A percentile compares a stretch with the other conserved stretches of the same genome.
Evolutionary conservation across 495 filamentous ascomycete species (phyloP).

Genomic region (Penicillium lagena): DNA sequence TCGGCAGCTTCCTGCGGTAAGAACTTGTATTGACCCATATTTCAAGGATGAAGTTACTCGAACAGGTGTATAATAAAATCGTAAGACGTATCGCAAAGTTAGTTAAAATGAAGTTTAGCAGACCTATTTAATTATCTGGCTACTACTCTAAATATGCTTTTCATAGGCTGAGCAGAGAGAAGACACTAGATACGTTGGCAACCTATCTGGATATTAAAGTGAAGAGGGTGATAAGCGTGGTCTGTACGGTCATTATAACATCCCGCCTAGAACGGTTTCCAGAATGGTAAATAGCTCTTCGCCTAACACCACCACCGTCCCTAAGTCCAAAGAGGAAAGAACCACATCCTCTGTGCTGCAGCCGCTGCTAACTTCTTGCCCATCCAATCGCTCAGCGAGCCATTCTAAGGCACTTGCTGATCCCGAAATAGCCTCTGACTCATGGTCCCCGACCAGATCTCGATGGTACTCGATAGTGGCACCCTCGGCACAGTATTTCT

Average conservation of each 20-base stretch:
- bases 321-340: constrained; percentile 1
- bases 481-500: constrained; percentile 24
- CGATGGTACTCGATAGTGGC: constrained; percentile 8
- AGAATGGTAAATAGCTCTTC: constrained; percentile 8
- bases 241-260: neutral
- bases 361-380: constrained; percentile 1
- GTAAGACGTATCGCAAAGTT: no score
- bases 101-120: no score
- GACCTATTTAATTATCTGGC: no score
- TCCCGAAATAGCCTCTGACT: constrained; percentile 2
- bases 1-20: no score
- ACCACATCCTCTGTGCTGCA: constrained; percentile 9
- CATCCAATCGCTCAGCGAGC: constrained; percentile 5
- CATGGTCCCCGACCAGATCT: constrained; percentile 5
- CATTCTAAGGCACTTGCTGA: constrained; percentile 5
- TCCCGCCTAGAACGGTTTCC: constrained; percentile 3
- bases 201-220: no score
- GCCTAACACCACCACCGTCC: constrained; percentile 1
- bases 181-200: no score
- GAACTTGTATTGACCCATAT: no score
- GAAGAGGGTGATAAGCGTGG: no score
- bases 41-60: no score
- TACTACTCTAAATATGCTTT: no score
- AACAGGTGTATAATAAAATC: no score
- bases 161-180: no score